Evolutionary conservation across 495 filamentous ascomycete species (phyloP).

Genomic region (Penicillium daleae): DNA sequence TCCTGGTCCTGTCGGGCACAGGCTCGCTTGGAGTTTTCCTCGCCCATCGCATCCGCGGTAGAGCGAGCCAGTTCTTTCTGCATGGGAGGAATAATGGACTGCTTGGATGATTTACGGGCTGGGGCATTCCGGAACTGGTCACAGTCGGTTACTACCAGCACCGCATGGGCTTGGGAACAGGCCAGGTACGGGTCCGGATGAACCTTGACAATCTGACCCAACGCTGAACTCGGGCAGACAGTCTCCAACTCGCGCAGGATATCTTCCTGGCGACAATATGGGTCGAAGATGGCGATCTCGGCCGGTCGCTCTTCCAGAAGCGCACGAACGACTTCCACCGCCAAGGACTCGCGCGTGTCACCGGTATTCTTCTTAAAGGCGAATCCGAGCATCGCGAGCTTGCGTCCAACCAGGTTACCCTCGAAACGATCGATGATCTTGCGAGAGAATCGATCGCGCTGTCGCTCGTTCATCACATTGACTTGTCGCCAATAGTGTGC

Average conservation of each 20-base stretch:
- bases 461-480: slow-evolving; percentile 76
- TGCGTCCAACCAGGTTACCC: slow-evolving; percentile 70
- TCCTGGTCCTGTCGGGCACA: slow-evolving; percentile 16
- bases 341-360: slow-evolving; percentile 74
- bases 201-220: slow-evolving; percentile 30
- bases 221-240: slow-evolving; percentile 4
- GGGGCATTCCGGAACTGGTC: slow-evolving; percentile 36
- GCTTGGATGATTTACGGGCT: not conserved
- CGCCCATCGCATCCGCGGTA: not conserved
- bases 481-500: slow-evolving; percentile 77
- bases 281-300: slow-evolving; percentile 77
- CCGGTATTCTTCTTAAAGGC: slow-evolving; percentile 84
- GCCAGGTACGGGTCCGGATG: slow-evolving; percentile 43
- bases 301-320: slow-evolving; percentile 64
- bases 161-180: slow-evolving; percentile 40
- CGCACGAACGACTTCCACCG: slow-evolving; percentile 67
- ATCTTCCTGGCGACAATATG: slow-evolving; percentile 57
- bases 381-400: slow-evolving; percentile 74
- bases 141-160: slow-evolving; percentile 44
- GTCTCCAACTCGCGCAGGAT: slow-evolving; percentile 45
- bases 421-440: slow-evolving; percentile 68
- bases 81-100: not conserved
- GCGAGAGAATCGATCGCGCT: slow-evolving; percentile 67
- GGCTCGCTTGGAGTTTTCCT: slow-evolving; percentile 6
- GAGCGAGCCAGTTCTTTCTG: slow-evolving; percentile 2